These are phyloP conservation scores for Calycina herbarum DNA, from an alignment of 2,329 filamentous ascomycete species.

Conservation along the genomic window DNA sequence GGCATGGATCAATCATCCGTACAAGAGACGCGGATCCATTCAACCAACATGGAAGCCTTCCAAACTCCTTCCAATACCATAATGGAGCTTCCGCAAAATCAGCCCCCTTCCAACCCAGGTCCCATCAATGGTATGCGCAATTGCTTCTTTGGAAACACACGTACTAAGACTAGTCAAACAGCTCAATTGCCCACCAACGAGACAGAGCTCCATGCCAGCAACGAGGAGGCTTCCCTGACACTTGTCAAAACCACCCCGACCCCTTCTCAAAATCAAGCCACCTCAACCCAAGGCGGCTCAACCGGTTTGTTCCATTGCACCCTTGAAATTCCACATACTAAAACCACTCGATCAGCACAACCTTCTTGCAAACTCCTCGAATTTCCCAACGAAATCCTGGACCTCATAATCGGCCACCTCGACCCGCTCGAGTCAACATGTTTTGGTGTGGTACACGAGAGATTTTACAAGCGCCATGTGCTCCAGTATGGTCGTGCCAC, in stretches of 20 bases:
- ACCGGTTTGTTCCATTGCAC: not conserved
- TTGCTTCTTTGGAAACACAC: not conserved
- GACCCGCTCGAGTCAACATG: not conserved
- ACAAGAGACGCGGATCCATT: not conserved
- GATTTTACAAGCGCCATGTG: not conserved
- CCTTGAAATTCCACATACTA: not conserved
- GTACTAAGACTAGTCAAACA: not conserved
- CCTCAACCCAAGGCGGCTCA: not conserved
- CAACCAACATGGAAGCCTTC: too few species aligned
- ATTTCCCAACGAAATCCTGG: not conserved
- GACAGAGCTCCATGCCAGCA: not conserved
- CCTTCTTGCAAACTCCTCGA: not conserved
- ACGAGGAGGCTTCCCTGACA: not conserved
- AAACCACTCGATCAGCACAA: not conserved
- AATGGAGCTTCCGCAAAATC: too few species aligned
- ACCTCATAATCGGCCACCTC: not conserved
- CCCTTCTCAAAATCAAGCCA: not conserved
- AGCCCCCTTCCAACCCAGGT: too few species aligned
- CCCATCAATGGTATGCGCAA: too few species aligned
- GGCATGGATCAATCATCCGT: not conserved
- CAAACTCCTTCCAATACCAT: too few species aligned
- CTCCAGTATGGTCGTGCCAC: not conserved
- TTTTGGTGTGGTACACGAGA: not conserved
- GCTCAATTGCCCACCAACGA: not conserved
- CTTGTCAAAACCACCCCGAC: not conserved